phyloP scores from a whole-genome alignment of 2,329 filamentous ascomycete genomes.

The Epicoccum sorghinum region DNA sequence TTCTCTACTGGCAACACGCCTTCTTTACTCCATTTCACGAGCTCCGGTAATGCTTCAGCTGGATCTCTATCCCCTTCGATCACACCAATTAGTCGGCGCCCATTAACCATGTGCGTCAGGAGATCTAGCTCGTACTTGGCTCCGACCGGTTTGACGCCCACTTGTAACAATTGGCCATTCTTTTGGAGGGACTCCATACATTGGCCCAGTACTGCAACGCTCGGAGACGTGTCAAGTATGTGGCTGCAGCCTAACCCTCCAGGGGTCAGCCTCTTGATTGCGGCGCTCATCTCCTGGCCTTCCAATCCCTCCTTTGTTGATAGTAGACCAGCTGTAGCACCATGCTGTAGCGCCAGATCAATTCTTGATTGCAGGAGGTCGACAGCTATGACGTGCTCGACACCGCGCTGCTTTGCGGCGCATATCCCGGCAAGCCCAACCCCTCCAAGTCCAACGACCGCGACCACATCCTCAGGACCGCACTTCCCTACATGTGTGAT shows the following conservation, averaged over 20 bases:
- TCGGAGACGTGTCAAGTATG: conserved; percentile 21
- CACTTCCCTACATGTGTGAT: conserved; percentile 49
- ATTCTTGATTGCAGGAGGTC: conserved; percentile 43
- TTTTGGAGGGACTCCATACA: conserved; percentile 24
- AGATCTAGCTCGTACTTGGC: conserved; percentile 25
- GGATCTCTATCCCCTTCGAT: conserved; percentile 24
- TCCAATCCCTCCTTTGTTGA: conserved; percentile 16
- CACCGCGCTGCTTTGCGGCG: conserved; percentile 54
- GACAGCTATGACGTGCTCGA: conserved; percentile 45
- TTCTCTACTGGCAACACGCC: conserved; percentile 19
- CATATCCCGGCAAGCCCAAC: conserved; percentile 48
- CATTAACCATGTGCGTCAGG: conserved; percentile 24
- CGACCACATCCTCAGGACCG: conserved; percentile 45
- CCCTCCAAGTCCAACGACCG: conserved; percentile 53
- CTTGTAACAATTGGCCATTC: conserved; percentile 21
- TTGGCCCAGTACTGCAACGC: conserved; percentile 18
- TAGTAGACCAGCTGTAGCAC: conserved; percentile 30
- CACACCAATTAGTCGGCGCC: conserved; percentile 18
- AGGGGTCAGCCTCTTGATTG: conserved; percentile 40
- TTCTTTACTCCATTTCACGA: conserved; percentile 20
- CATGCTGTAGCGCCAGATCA: conserved; percentile 44
- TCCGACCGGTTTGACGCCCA: conserved; percentile 23
- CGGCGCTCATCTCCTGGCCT: conserved; percentile 38
- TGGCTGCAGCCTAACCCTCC: conserved; percentile 16
- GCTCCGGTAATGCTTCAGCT: conserved; percentile 20